Percentiles rank a stretch among this genome's conserved stretches.
phyloP scores from a whole-genome alignment of 2,329 filamentous ascomycete genomes.

The Aspergillus sp. region DNA sequence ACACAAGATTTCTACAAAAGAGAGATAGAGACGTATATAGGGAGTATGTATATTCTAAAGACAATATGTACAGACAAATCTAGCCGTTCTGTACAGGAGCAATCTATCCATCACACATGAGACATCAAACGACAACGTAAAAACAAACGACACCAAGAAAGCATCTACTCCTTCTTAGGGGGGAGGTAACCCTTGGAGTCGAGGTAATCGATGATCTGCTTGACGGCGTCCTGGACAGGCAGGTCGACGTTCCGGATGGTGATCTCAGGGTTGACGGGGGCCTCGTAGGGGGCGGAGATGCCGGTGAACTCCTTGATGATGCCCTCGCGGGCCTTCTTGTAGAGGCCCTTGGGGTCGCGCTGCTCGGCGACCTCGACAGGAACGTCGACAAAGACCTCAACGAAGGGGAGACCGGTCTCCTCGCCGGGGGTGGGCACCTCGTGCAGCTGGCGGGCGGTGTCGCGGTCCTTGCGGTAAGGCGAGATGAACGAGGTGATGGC shows the following conservation, averaged over 20 bases:
- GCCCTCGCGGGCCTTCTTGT: slow-evolving; percentile 92
- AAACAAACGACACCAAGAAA: not conserved
- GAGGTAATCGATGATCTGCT: slow-evolving; percentile 77
- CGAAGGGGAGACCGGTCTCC: slow-evolving; percentile 70
- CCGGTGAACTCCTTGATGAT: slow-evolving; percentile 98
- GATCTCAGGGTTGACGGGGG: slow-evolving; percentile 80
- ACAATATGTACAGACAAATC: slow-evolving; percentile 7
- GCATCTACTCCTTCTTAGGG: slow-evolving; percentile 32
- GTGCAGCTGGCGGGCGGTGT: slow-evolving; percentile 79
- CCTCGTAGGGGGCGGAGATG: slow-evolving; percentile 93
- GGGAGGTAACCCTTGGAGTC: slow-evolving; percentile 65
- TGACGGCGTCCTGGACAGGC: slow-evolving; percentile 84
- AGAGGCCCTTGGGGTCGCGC: slow-evolving; percentile 94
- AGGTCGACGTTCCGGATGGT: slow-evolving; percentile 79
- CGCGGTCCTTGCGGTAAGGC: slow-evolving; percentile 83
- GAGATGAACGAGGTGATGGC: slow-evolving; percentile 97
- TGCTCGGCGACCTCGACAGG: slow-evolving; percentile 89
- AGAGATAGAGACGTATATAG: too few relatives aligned
- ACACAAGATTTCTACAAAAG: too few relatives aligned
- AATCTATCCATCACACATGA: not conserved
- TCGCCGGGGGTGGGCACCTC: slow-evolving; percentile 58
- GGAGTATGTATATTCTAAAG: not conserved
- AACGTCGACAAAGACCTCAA: slow-evolving; percentile 93
- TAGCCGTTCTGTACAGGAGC: not conserved
- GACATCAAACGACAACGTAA: slow-evolving; percentile 3